Percentiles rank a stretch among this genome's conserved stretches.
Evolutionary conservation across 306 rosid genomes (phyloP).

Genomic region (Pueraria montana): DNA sequence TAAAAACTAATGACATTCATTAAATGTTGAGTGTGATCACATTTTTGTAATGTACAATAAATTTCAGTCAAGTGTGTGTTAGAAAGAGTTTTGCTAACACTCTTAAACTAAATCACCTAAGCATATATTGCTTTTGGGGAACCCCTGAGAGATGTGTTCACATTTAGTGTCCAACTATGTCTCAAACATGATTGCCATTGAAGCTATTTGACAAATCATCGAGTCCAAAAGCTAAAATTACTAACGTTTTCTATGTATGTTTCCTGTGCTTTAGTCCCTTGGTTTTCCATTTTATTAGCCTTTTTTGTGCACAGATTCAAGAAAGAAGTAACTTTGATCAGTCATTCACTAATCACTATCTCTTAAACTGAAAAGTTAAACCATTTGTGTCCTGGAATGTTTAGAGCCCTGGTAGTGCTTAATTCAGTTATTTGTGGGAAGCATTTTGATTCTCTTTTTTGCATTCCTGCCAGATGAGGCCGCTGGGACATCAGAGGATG

Average conservation of each 20-base stretch:
- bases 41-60: too few species aligned
- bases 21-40: too few species aligned
- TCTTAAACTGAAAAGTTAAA: neutral
- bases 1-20: too few species aligned
- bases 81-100: too few species aligned
- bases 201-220: too few species aligned
- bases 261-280: neutral
- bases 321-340: neutral
- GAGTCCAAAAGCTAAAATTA: too few species aligned
- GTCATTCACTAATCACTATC: neutral
- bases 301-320: slow-evolving; percentile 2
- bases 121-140: neutral
- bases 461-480: slow-evolving; percentile 50
- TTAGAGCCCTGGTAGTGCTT: neutral
- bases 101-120: neutral
- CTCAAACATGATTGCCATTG: too few species aligned
- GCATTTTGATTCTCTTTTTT: neutral
- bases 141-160: too few species aligned
- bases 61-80: too few species aligned
- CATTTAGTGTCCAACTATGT: too few species aligned
- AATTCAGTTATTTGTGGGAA: neutral
- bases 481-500: slow-evolving; percentile 59
- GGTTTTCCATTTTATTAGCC: neutral
- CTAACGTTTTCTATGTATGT: neutral
- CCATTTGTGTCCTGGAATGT: neutral